phyloP scores from a whole-genome alignment of 2,329 filamentous ascomycete species.

The Xylariaceae sp. region DNA sequence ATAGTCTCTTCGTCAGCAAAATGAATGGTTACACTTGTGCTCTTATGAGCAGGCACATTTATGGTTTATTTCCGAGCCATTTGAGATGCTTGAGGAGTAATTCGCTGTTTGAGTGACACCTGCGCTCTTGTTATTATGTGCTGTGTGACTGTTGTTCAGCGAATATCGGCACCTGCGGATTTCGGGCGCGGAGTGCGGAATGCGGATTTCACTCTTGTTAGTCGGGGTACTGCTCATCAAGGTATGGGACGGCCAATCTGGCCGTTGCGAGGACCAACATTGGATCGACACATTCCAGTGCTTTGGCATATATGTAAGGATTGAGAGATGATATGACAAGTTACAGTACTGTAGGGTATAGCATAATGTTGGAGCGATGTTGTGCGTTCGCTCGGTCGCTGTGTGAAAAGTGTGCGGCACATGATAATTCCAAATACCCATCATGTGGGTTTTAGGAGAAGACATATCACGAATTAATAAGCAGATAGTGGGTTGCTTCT shows the following conservation, averaged over 20 bases:
- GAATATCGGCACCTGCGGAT: background rate
- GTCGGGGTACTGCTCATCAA: background rate
- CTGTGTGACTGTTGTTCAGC: conserved; percentile 1
- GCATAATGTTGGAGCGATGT: conserved; percentile 9
- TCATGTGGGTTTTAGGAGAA: conserved; percentile 14
- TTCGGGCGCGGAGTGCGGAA: conserved; percentile 8
- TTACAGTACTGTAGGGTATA: no score
- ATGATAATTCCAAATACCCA: conserved; percentile 27
- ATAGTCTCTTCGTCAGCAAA: conserved; percentile 1
- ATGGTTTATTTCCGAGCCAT: background rate
- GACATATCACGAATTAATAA: conserved; percentile 12
- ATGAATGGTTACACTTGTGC: background rate
- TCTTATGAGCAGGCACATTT: background rate
- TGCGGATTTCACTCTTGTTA: background rate
- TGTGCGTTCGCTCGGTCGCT: no score
- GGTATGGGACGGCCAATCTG: conserved; percentile 6
- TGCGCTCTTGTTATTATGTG: background rate
- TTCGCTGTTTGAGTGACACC: conserved; percentile 3
- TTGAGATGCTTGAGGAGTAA: background rate
- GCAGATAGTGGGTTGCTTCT: conserved; percentile 18
- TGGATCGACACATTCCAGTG: background rate
- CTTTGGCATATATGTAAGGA: conserved; percentile 3
- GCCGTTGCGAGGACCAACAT: background rate
- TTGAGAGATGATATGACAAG: background rate
- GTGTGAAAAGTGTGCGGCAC: conserved; percentile 8